phyloP scores from a whole-genome alignment of 2,329 filamentous ascomycete genomes.

The Trichoderma aggressivum region DNA sequence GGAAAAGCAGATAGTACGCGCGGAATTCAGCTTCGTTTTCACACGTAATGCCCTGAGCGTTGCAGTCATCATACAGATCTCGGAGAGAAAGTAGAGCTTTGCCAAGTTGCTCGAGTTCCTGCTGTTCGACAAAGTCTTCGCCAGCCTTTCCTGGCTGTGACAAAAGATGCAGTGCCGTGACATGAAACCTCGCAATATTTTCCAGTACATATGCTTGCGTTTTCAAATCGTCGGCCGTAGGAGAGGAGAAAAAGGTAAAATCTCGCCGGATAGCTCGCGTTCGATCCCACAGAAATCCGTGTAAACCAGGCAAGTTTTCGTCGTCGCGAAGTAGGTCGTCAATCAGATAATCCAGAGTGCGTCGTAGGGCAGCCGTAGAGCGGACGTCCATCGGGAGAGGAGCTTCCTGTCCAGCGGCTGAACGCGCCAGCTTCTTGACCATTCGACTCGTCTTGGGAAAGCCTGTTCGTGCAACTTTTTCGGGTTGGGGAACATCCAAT shows the following conservation, averaged over 20 bases:
- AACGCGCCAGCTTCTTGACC: constrained; percentile 66
- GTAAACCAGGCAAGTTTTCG: constrained; percentile 51
- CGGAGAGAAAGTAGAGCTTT: constrained; percentile 63
- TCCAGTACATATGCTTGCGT: constrained; percentile 63
- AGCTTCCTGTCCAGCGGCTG: constrained; percentile 64
- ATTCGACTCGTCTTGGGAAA: constrained; percentile 52
- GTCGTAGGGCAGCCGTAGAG: constrained; percentile 55
- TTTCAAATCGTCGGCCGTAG: constrained; percentile 54
- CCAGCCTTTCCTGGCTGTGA: constrained; percentile 53
- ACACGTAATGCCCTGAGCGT: constrained; percentile 54
- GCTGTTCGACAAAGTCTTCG: constrained; percentile 62
- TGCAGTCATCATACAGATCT: constrained; percentile 64
- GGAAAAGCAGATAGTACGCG: constrained; percentile 62
- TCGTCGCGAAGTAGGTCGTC: constrained; percentile 56
- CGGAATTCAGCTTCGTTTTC: constrained; percentile 64
- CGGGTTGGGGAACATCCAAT: constrained; percentile 53
- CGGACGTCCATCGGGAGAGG: constrained; percentile 66
- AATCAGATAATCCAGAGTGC: constrained; percentile 62
- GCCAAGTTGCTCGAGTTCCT: constrained; percentile 64
- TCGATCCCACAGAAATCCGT: constrained; percentile 66
- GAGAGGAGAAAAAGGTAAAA: constrained; percentile 63
- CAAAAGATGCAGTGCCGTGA: constrained; percentile 61
- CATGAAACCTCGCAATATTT: constrained; percentile 64
- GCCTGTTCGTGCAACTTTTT: constrained; percentile 46
- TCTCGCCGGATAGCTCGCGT: constrained; percentile 66